Conservation (phyloP, 139 green algal species). For the Ulvella scutata region DNA sequence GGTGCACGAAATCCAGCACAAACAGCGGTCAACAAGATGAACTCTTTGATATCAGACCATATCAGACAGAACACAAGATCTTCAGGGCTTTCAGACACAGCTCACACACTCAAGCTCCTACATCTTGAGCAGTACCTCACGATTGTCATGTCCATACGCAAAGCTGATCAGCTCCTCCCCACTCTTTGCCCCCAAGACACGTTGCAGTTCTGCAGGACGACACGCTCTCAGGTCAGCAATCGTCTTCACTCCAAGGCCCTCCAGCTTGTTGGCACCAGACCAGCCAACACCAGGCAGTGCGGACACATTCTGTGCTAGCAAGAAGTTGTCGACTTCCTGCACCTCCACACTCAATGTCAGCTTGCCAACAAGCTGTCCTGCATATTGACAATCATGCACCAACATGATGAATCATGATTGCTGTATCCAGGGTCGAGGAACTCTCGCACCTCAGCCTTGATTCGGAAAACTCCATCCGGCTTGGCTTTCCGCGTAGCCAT, state of each 20-base stretch:
- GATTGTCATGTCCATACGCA: neutral
- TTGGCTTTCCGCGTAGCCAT: slow-evolving; percentile 71
- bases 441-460: slow-evolving; percentile 16
- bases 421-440: neutral
- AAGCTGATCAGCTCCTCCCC: neutral
- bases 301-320: slow-evolving; percentile 34
- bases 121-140: too few relatives aligned
- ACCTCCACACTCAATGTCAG: neutral
- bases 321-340: slow-evolving; percentile 24
- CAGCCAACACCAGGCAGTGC: slow-evolving; percentile 82
- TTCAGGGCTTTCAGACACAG: too few relatives aligned
- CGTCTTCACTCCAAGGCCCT: neutral
- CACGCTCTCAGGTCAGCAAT: neutral
- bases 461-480: slow-evolving; percentile 52
- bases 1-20: too few relatives aligned
- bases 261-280: slow-evolving; percentile 36
- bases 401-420: neutral
- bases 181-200: neutral
- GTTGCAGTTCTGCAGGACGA: neutral
- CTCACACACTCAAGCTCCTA: too few relatives aligned
- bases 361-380: neutral
- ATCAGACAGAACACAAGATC: too few relatives aligned
- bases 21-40: too few relatives aligned
- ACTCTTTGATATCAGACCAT: too few relatives aligned
- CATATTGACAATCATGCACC: neutral